These are phyloP conservation scores for Chrysanthemum makinoi DNA, from an alignment of 129 eudicot species.

Conservation along the genomic window DNA sequence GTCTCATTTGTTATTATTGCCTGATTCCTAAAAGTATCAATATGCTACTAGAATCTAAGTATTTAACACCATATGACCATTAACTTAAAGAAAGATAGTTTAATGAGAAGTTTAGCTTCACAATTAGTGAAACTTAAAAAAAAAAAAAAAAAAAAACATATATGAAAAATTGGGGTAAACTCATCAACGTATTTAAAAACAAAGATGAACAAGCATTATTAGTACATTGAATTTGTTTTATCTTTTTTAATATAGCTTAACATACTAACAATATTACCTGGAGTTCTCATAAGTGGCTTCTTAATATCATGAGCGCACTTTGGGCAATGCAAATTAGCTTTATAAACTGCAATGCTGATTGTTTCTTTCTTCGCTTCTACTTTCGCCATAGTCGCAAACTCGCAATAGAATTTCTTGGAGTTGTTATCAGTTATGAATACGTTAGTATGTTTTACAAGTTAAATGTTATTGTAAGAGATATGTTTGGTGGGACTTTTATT, in stretches of 20 bases:
- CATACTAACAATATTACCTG: slow-evolving; percentile 36
- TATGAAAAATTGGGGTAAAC: neutral
- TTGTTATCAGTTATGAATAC: slow-evolving; percentile 3
- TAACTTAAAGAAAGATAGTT: no score
- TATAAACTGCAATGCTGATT: slow-evolving; percentile 60
- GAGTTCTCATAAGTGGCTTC: slow-evolving; percentile 69
- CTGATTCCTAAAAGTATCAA: no score
- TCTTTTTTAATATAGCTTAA: neutral
- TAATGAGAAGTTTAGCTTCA: no score
- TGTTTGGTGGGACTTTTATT: slow-evolving; percentile 50
- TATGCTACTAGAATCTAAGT: no score
- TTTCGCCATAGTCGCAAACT: slow-evolving; percentile 21
- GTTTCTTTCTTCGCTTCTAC: slow-evolving; percentile 52
- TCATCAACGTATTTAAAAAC: neutral
- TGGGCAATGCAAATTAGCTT: slow-evolving; percentile 86
- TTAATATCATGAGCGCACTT: slow-evolving; percentile 80
- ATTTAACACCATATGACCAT: no score
- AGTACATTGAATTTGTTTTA: neutral
- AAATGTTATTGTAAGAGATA: slow-evolving; percentile 22
- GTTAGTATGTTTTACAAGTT: slow-evolving; percentile 1
- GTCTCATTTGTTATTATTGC: no score
- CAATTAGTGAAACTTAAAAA: no score
- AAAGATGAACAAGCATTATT: neutral
- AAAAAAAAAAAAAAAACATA: no score
- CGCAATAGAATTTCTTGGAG: slow-evolving; percentile 1